Percentiles rank a stretch among this genome's conserved stretches.
Evolutionary conservation across 495 filamentous ascomycete species (phyloP).

Genomic region (Cudoniella acicularis): DNA sequence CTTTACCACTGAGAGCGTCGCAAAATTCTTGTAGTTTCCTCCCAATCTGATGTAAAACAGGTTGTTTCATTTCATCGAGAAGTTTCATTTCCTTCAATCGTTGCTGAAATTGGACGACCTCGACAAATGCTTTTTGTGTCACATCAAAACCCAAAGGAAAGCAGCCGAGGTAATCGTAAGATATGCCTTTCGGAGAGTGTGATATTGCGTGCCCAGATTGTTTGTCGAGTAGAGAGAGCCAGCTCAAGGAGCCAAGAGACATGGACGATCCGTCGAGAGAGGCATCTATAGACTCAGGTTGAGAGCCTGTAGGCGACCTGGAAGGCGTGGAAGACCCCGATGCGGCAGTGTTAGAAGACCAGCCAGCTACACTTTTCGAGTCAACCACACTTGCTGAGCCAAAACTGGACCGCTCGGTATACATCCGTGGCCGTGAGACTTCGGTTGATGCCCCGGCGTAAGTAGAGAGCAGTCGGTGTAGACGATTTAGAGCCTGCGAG

Average conservation of each 20-base stretch:
- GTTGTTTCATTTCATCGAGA: conserved; percentile 39
- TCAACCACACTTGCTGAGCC: background rate
- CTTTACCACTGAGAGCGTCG: background rate
- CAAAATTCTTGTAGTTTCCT: background rate
- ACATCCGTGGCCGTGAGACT: background rate
- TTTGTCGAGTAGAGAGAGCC: conserved; percentile 6
- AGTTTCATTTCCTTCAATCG: conserved; percentile 43
- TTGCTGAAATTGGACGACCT: conserved; percentile 47
- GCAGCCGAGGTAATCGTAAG: conserved; percentile 49
- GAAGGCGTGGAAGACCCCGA: background rate
- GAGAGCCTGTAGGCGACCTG: background rate
- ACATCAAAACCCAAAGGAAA: conserved; percentile 52
- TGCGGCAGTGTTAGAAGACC: conserved; percentile 1
- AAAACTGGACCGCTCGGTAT: background rate
- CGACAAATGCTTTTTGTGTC: conserved; percentile 40
- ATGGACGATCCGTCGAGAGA: background rate
- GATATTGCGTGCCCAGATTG: background rate
- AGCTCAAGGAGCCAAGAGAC: conserved; percentile 4
- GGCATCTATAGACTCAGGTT: background rate
- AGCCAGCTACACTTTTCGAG: background rate
- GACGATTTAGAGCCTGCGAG: background rate
- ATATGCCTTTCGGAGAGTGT: conserved; percentile 38
- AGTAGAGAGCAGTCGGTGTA: background rate
- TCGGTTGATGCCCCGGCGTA: background rate
- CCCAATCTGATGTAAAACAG: conserved; percentile 24